A percentile compares a stretch with the other conserved stretches of the same genome.
Conservation (phyloP, 192 early-diverging fungal species). For the Backusella australiensis region DNA sequence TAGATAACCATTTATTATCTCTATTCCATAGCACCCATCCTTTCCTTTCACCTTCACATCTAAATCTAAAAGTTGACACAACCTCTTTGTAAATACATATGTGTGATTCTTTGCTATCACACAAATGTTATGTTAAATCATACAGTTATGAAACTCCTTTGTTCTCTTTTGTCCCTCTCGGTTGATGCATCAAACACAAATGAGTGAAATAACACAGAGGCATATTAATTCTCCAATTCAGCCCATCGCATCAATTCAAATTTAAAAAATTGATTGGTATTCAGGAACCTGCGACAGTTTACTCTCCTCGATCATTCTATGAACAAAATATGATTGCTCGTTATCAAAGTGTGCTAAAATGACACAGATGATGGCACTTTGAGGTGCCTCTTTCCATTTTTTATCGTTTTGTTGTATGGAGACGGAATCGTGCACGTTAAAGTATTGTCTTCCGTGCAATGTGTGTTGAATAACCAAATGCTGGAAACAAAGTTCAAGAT, state of each 20-base stretch:
- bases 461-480: conserved; percentile 95
- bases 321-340: conserved; percentile 93
- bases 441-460: conserved; percentile 84
- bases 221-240: conserved; percentile 88
- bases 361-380: conserved; percentile 84
- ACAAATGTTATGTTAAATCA: conserved; percentile 97
- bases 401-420: conserved; percentile 73
- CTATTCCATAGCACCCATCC: conserved; percentile 40
- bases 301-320: conserved; percentile 80
- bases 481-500: conserved; percentile 95
- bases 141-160: conserved; percentile 85
- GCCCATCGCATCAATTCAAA: conserved; percentile 95
- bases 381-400: conserved; percentile 73
- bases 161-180: conserved; percentile 79
- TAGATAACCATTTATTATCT: conserved; percentile 20
- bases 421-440: conserved; percentile 86
- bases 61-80: conserved; percentile 89
- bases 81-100: conserved; percentile 76
- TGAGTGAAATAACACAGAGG: conserved; percentile 61
- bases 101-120: conserved; percentile 96
- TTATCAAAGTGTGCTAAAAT: conserved; percentile 91
- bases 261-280: conserved; percentile 81
- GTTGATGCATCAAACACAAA: conserved; percentile 66
- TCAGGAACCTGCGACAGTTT: conserved; percentile 66
- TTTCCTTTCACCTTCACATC: too few relatives aligned